Base-by-base conservation (phyloP, 1,284 basidiomycete genomes). In the Austropuccinia psidii region DNA sequence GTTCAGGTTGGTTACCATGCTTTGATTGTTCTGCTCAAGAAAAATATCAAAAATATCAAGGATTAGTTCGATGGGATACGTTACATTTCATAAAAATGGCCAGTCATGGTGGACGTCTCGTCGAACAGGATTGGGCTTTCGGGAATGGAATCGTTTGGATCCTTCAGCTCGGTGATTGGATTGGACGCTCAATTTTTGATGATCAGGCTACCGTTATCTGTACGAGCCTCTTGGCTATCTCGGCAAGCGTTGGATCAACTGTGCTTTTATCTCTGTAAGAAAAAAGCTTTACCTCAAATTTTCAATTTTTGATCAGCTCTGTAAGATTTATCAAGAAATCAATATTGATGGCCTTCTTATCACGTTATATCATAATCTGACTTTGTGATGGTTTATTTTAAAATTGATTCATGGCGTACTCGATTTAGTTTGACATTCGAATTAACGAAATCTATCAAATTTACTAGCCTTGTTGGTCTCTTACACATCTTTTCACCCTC, bases 401-500 rank as follows among this genome's bases (percentile, higher is more conserved):
- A 45, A 45, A n/a, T 45, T n/a, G 41, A 45, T 11, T 11, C 11
- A 35, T 35, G 39, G 57, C 9, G 33, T 13, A 9, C 21, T 21
- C 31, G n/a, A 9, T 15, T 19, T 57, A 61, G 57, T 17, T 27
- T 72, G 24, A 61, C 57, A 7, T 21, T 72, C 27, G 19, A 72
- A 15, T 27, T 62, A 19, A 60, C 35, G 8, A 4, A 15, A 33
- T 72, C 68, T 19, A 50, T n/a, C n/a, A n/a, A 17, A 1, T 62
- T 61, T 33, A 21, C 68, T 3, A 29, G 13, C 19, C 68, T 61
- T n/a, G 47, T 49, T 39, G 31, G 33, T 15, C 29, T 72, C 15
- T 24, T 72, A 11, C 58, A 72, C 37, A 15, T 45, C 24, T 52
- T 72, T 49, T 61, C 68, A 19, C 68, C 68, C 27, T 37, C 68